Evolutionary conservation across 2,329 filamentous ascomycete genomes (phyloP).

Genomic region (Calonectria hawksworthii): DNA sequence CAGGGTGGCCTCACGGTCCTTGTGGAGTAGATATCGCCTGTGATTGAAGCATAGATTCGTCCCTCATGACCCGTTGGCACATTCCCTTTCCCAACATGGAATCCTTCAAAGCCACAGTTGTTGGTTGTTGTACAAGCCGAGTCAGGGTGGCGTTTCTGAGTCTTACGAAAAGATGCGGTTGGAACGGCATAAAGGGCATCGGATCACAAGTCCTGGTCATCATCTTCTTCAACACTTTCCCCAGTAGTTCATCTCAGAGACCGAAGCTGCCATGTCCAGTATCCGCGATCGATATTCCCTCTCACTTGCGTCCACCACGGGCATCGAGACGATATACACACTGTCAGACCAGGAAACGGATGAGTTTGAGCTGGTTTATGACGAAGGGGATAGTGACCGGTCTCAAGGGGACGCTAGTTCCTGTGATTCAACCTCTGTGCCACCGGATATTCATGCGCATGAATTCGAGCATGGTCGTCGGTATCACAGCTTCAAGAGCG

Average conservation of each 20-base stretch:
- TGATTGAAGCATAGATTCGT: constrained; percentile 31
- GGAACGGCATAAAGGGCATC: constrained; percentile 34
- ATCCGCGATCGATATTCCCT: constrained; percentile 45
- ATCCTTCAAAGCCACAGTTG: constrained; percentile 25
- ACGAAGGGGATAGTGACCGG: constrained; percentile 39
- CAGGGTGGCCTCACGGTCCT: constrained; percentile 19
- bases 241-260: not conserved
- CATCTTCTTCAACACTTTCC: not conserved
- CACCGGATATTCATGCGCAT: constrained; percentile 51
- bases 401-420: constrained; percentile 44
- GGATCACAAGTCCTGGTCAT: constrained; percentile 19
- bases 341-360: constrained; percentile 47
- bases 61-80: constrained; percentile 34
- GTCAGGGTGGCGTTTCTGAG: constrained; percentile 29
- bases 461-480: constrained; percentile 52
- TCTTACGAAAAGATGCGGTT: constrained; percentile 17
- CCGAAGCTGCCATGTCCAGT: constrained; percentile 38
- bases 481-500: constrained; percentile 61
- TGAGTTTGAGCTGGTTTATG: constrained; percentile 48
- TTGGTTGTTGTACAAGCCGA: constrained; percentile 38
- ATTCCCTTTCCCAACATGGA: constrained; percentile 17
- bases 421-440: constrained; percentile 50
- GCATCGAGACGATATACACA: constrained; percentile 40
- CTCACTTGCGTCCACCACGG: constrained; percentile 48
- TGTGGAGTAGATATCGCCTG: constrained; percentile 26